Evolutionary conservation across 2,329 filamentous ascomycete genomes (phyloP).

Genomic region (Rhytidhysteron rufulum): DNA sequence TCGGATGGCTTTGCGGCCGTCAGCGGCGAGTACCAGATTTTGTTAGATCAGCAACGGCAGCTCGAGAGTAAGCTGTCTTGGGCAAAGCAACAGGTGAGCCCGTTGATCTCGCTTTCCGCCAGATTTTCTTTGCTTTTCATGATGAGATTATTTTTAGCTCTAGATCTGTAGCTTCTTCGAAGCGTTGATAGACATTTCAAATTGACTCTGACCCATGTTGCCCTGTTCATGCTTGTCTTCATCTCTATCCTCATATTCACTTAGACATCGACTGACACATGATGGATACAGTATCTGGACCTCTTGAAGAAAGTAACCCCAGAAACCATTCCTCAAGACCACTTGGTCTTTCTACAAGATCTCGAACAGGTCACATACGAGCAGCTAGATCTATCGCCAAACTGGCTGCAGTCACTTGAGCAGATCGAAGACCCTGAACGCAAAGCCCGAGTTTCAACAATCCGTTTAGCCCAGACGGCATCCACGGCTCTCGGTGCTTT

Average conservation of each 20-base stretch:
- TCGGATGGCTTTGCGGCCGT: constrained; percentile 46
- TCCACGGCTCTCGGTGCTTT: constrained; percentile 19
- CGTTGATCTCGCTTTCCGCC: constrained; percentile 2
- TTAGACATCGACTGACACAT: too few relatives aligned
- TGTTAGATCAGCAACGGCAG: constrained; percentile 41
- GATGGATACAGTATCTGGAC: constrained; percentile 31
- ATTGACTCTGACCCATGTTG: constrained; percentile 36
- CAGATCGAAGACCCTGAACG: constrained; percentile 32
- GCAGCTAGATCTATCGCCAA: constrained; percentile 15
- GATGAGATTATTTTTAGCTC: constrained; percentile 49
- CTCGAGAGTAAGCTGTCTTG: constrained; percentile 46
- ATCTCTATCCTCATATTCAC: constrained; percentile 8
- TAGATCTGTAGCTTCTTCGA: constrained; percentile 49
- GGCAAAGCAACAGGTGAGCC: constrained; percentile 47
- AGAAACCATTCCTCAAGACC: constrained; percentile 36
- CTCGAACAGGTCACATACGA: constrained; percentile 33
- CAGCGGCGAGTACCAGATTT: constrained; percentile 44
- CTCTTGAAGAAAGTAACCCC: constrained; percentile 36
- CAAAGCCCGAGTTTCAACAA: constrained; percentile 27
- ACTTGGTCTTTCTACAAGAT: constrained; percentile 36
- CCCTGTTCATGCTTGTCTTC: constrained; percentile 2
- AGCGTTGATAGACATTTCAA: constrained; percentile 45
- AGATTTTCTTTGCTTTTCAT: constrained; percentile 20
- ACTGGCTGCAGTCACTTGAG: constrained; percentile 33
- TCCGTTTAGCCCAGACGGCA: constrained; percentile 33